Conservation (phyloP, 1,284 basidiomycete species). For the Tremellales sp. region DNA sequence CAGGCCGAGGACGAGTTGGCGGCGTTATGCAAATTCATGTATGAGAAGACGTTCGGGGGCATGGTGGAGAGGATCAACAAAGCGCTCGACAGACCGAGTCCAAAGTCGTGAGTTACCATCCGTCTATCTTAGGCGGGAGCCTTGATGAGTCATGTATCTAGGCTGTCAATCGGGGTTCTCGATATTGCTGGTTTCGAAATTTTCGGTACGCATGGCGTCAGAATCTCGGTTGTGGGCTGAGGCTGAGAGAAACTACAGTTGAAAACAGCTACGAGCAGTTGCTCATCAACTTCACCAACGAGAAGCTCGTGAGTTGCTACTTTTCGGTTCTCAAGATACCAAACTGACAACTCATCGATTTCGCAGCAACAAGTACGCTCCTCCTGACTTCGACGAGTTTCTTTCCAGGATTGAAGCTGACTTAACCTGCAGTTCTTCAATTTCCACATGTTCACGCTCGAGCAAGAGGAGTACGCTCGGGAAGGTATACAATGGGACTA, state of each 20-base stretch:
- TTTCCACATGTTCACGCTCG: slow-evolving; percentile 99
- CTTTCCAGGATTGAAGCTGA: slow-evolving; percentile 1
- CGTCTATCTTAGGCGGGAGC: neutral
- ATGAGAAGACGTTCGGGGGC: slow-evolving; percentile 92
- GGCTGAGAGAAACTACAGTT: slow-evolving; percentile 13
- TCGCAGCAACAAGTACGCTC: slow-evolving; percentile 20
- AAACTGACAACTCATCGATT: neutral
- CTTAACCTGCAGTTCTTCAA: slow-evolving; percentile 79
- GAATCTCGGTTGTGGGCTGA: neutral
- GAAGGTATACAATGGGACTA: slow-evolving; percentile 99
- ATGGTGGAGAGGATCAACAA: slow-evolving; percentile 94
- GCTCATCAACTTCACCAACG: slow-evolving; percentile 98
- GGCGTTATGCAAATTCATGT: slow-evolving; percentile 90
- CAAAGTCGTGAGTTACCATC: slow-evolving; percentile 58
- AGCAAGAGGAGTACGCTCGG: slow-evolving; percentile 97
- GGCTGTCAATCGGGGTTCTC: slow-evolving; percentile 89
- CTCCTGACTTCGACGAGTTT: too few species aligned
- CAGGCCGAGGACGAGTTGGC: slow-evolving; percentile 92
- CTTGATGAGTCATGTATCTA: slow-evolving; percentile 35
- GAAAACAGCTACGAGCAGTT: slow-evolving; percentile 92
- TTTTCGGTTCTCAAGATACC: neutral
- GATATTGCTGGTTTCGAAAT: slow-evolving; percentile 99
- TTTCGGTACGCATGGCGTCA: slow-evolving; percentile 41
- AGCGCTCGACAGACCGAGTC: slow-evolving; percentile 86
- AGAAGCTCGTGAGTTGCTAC: slow-evolving; percentile 59